Base-by-base conservation (phyloP, 352 stramenopile species). In the Pythium brassicae region DNA sequence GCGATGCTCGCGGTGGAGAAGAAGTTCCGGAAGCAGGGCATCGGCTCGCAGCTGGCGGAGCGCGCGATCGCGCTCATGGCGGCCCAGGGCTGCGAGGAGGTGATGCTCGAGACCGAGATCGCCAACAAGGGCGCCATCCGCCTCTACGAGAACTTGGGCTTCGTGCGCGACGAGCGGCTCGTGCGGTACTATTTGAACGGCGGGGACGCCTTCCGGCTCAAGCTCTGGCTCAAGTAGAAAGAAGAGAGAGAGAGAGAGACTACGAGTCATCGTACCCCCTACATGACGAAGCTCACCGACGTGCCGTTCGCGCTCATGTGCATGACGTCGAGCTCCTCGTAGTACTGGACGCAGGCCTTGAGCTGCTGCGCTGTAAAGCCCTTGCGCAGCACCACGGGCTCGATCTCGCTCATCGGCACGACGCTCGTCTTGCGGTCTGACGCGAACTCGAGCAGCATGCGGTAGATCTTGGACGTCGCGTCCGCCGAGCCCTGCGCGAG, bases 321-420 rank as follows among this genome's bases (percentile, higher is more conserved):
- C 71, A 92, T 78, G 8, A 96, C 78, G 27, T 96, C 83, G n/a
- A 96, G 64, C 12, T 61, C 53, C 57, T 97, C 75, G 72, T 99
- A 99, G 60, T 97, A 94, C 61, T 98, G 81, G 66, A 99, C 83
- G 59, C 92, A 98, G 11, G 86, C 75, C 58, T 96, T 72, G 22
- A 99, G 76, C 74, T 99, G 96, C 68, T 98, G 91, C 40, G 83
- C 72, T 10, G 94, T 98, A 72, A 98, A 99, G 29, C 96, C 96
- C 66, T 98, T 99, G 50, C 94, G 89, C 25, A 99, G 66, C 49
- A 98, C 89, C 56, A 98, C 96, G 17, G 94, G 94, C 62, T 99
- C 95, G 46, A 95, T 69, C 17, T 92, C 93, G 66, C 73, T 93
- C 86, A 85, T 96, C 26, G 71, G 85, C 67, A 87, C 92, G 50